Evolutionary conservation across 1,139 yeast species (phyloP), one percentile per base, ranked within the genome.

Genomic region (Lodderomyces jiufengensis): DNA sequence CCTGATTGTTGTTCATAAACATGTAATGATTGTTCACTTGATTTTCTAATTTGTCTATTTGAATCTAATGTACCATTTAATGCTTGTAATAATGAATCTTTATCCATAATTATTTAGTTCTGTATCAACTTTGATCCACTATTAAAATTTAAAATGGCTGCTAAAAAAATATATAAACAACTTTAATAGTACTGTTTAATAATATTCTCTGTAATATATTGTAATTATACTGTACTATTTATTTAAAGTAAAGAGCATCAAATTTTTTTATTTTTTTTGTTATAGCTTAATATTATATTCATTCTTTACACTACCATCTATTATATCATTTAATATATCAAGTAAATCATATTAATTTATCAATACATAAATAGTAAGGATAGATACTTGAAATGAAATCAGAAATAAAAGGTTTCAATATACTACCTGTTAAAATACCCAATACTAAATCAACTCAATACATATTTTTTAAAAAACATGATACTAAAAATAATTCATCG

Each of bases 391-490:
- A 45, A 49, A 35, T 37, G 23, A 38, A 44, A 31, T 52, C 56
- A 24, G 77, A 73, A 43, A 66, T 79, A 31, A 77, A 73, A 49
- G 84, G 84, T 29, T 79, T 69, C 51, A 58, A 66, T 27, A 65
- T 79, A n/a, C 58, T 78, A 26, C 75, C 76, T 5, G 59, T 79
- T 13, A 51, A 49, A 36, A 54, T 76, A 33, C 65, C 70, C 13
- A 57, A 57, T 3, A 43, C 53, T 22, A 45, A 55, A 43, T 43
- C 54, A 3, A 45, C 51, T 5, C 83, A 76, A 50, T 80, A 74
- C 49, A 59, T 81, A 46, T 82, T 69, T 50, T 64, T 73, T 50
- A 82, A 81, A 55, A 83, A 78, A 50, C 94, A 84, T 53, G 79
- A 76, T 40, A 54, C 64, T 11, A 72, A 66, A 42, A n/a, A 13